Evolutionary conservation across 805 yeast genomes (phyloP).

Genomic region (Teunomyces tritomae): DNA sequence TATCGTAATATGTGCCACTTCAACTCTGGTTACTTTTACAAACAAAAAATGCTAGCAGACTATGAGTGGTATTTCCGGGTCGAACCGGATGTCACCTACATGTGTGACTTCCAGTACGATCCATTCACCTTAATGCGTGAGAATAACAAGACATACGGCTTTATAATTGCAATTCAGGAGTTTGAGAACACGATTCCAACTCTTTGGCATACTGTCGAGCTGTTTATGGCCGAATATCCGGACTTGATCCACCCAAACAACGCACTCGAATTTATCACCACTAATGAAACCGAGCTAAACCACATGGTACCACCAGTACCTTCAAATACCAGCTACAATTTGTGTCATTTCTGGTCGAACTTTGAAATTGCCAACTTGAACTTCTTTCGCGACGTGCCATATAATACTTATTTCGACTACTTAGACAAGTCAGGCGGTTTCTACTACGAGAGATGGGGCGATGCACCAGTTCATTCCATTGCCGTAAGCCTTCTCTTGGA

Average conservation of each 20-base stretch:
- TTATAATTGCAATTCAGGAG: conserved; percentile 50
- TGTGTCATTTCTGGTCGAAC: conserved; percentile 67
- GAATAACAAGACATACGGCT: conserved; percentile 49
- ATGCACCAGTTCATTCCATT: conserved; percentile 47
- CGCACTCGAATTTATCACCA: conserved; percentile 46
- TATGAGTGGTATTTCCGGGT: conserved; percentile 62
- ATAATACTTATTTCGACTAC: conserved; percentile 42
- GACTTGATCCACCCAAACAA: conserved; percentile 46
- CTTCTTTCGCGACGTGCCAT: conserved; percentile 47
- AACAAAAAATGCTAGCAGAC: conserved; percentile 40
- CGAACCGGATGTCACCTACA: conserved; percentile 55
- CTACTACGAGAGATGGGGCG: conserved; percentile 63
- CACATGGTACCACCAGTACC: conserved; percentile 11
- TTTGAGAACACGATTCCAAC: conserved; percentile 52
- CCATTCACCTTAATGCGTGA: conserved; percentile 45
- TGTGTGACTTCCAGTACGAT: conserved; percentile 58
- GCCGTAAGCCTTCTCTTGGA: conserved; percentile 35
- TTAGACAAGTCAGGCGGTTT: conserved; percentile 51
- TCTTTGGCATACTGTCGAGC: conserved; percentile 48
- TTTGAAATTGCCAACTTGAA: conserved; percentile 56
- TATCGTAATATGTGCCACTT: conserved; percentile 72
- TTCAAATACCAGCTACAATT: conserved; percentile 37
- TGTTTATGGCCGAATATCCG: conserved; percentile 45
- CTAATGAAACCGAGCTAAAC: conserved; percentile 35
- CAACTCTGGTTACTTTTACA: conserved; percentile 62